Evolutionary conservation across 345 rosid species (phyloP).

Genomic region (Eucalyptus sideroxylon): DNA sequence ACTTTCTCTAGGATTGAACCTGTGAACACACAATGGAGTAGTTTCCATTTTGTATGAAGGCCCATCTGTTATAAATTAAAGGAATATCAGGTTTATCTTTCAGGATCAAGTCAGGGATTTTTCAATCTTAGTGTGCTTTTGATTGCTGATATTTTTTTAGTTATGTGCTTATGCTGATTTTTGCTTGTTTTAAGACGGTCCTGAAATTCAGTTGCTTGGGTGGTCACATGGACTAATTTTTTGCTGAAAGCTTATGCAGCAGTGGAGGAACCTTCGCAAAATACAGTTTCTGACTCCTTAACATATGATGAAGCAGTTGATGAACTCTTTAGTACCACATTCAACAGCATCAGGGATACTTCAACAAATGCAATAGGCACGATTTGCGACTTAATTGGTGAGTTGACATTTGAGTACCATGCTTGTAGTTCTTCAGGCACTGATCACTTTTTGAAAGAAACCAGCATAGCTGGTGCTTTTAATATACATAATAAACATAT

Average conservation of each 20-base stretch:
- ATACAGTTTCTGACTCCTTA: constrained; percentile 30
- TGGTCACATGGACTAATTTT: not conserved
- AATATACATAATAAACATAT: not conserved
- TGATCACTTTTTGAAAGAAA: not conserved
- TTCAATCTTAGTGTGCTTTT: not conserved
- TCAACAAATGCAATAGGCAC: constrained; percentile 35
- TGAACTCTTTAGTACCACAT: constrained; percentile 77
- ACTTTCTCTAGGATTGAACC: not conserved
- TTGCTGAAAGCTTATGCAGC: constrained; percentile 4
- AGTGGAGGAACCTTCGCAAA: constrained; percentile 20
- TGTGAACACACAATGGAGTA: not conserved
- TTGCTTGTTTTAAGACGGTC: not conserved
- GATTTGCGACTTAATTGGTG: constrained; percentile 67
- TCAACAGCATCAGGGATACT: constrained; percentile 59
- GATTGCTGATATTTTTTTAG: not conserved
- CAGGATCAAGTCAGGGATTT: not conserved
- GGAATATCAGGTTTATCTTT: not conserved
- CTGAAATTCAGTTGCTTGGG: not conserved
- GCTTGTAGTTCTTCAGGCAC: not conserved
- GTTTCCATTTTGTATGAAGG: not conserved
- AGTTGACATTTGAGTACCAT: not conserved
- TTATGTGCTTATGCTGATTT: not conserved
- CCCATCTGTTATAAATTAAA: not conserved
- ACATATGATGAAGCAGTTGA: constrained; percentile 58
- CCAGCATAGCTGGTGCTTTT: not conserved